These are phyloP conservation scores for Phytopythium boreale DNA, from an alignment of 352 stramenopile genomes.

Conservation along the genomic window DNA sequence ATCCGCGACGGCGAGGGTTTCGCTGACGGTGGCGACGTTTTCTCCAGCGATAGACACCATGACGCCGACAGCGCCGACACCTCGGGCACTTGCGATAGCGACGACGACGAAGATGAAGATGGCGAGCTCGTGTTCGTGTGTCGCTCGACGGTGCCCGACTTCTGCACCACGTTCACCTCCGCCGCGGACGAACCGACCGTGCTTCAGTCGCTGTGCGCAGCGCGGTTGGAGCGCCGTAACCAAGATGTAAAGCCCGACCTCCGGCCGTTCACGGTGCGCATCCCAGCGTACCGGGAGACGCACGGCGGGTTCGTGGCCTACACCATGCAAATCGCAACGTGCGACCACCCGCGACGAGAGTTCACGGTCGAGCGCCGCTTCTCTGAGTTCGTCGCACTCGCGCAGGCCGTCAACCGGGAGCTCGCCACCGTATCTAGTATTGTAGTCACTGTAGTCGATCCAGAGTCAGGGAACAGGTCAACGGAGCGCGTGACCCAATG, in stretches of 20 bases:
- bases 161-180: constrained; percentile 61
- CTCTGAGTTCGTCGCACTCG: constrained; percentile 74
- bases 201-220: constrained; percentile 7
- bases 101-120: constrained; percentile 36
- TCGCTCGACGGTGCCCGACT: constrained; percentile 43
- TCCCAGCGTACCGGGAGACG: constrained; percentile 65
- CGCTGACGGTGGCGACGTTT: constrained; percentile 5
- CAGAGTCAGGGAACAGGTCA: constrained; percentile 14
- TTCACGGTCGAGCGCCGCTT: constrained; percentile 70
- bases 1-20: constrained; percentile 23
- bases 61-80: background rate
- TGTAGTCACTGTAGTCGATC: background rate
- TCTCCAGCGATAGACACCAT: constrained; percentile 8
- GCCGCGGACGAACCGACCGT: constrained; percentile 12
- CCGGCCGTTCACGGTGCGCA: constrained; percentile 44
- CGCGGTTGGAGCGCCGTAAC: constrained; percentile 1
- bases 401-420: constrained; percentile 39
- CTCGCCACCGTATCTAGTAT: constrained; percentile 10
- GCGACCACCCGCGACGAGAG: constrained; percentile 28
- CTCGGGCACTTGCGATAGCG: constrained; percentile 20
- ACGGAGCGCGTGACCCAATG: constrained; percentile 30
- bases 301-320: constrained; percentile 66
- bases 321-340: constrained; percentile 42
- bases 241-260: constrained; percentile 10
- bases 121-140: constrained; percentile 70